These are phyloP conservation scores for Grifola frondosa DNA, from an alignment of 1,284 basidiomycete species.

Conservation along the genomic window DNA sequence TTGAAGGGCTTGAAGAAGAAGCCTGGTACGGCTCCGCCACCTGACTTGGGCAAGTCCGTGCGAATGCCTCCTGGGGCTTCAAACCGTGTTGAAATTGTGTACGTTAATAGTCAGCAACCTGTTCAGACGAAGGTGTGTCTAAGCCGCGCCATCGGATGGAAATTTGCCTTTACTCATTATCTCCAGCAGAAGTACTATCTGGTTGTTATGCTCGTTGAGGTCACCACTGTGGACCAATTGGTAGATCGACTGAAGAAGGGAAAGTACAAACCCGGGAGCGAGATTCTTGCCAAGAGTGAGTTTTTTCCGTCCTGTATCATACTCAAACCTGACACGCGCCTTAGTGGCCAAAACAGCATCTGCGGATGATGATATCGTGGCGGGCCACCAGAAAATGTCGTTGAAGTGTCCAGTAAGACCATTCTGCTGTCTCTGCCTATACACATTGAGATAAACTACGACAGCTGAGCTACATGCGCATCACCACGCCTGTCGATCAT, in stretches of 20 bases:
- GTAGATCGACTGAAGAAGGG: slow-evolving; percentile 67
- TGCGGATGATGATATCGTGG: slow-evolving; percentile 87
- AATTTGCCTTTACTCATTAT: slow-evolving; percentile 4
- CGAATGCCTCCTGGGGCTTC: slow-evolving; percentile 44
- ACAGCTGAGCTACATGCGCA: slow-evolving; percentile 87
- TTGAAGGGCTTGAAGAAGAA: slow-evolving; percentile 94
- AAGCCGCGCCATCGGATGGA: neutral
- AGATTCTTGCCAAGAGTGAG: slow-evolving; percentile 68
- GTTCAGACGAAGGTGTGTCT: slow-evolving; percentile 60
- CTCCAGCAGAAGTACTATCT: slow-evolving; percentile 79
- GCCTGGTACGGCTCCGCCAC: slow-evolving; percentile 92
- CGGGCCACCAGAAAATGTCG: slow-evolving; percentile 84
- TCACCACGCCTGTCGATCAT: slow-evolving; percentile 86
- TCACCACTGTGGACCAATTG: slow-evolving; percentile 62
- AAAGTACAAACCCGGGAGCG: slow-evolving; percentile 63
- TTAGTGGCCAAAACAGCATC: slow-evolving; percentile 58
- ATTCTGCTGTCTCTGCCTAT: neutral
- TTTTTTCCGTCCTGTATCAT: slow-evolving; percentile 9
- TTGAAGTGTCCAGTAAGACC: slow-evolving; percentile 86
- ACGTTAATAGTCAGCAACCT: slow-evolving; percentile 86
- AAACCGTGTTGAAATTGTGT: slow-evolving; percentile 84
- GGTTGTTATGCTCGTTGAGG: slow-evolving; percentile 80
- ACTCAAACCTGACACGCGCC: neutral
- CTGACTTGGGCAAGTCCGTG: slow-evolving; percentile 72
- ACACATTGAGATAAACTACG: neutral